Evolutionary conservation across 495 filamentous ascomycete genomes (phyloP), one percentile per base, ranked within the genome.

Genomic region (Hyaloscypha variabilis): DNA sequence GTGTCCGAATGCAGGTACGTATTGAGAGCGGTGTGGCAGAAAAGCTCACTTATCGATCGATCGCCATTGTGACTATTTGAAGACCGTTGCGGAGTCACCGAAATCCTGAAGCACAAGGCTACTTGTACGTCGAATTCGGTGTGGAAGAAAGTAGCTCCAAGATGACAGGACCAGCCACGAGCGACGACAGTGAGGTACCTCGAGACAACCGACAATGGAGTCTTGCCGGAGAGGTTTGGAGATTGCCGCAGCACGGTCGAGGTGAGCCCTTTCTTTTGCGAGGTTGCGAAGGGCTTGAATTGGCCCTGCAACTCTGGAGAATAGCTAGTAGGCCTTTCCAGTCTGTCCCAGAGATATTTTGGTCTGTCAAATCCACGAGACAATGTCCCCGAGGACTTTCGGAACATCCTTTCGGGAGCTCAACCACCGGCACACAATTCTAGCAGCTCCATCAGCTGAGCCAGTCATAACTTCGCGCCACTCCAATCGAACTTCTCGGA

Each of bases 401-500:
- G 13, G 31, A 34, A 34, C 13, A 34, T 25, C 21, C 24, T 28
- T 17, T 55, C 13, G n/a, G n/a, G n/a, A n/a, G n/a, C 28, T 17
- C 58, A 34, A 50, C 31, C 31, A 3, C 31, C 23, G 3, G 19
- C 6, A 26, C 17, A 60, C 31, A 21, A 60, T 21, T 46, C 54
- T 42, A 63, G 46, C 29, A 63, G 17, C 6, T 25, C 29, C 49
- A 46, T 19, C 39, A 46, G 4, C 13, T 3, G 39, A 17, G 4
- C 30, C 23, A 24, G 31, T 34, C 42, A 53, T 50, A 21, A 29
- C 14, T 24, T 51, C 42, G 21, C 59, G 6, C 39, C 26, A 51
- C 59, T 25, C 59, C 59, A 51, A 30, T 56, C 26, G 26, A 54
- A 39, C 23, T 60, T 50, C 21, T 58, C 39, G 21, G 28, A 29